Conservation (phyloP, 768 basidiomycete species). For the Naganishia kalamii region DNA sequence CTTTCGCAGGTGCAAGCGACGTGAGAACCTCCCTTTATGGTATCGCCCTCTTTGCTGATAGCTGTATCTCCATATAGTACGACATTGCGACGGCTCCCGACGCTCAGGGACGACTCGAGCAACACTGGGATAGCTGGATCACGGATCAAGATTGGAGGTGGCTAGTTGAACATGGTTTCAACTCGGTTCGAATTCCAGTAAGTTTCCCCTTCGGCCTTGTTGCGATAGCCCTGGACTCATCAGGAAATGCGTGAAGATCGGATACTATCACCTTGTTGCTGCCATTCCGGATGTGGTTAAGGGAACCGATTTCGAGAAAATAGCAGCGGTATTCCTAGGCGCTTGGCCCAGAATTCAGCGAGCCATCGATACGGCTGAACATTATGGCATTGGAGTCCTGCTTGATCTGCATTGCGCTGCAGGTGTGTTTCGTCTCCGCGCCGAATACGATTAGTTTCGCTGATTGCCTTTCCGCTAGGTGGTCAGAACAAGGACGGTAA, state of each 20-base stretch:
- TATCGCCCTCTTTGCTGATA: not conserved
- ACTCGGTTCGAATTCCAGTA: conserved; percentile 61
- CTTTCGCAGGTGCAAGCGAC: conserved; percentile 55
- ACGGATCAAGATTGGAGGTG: conserved; percentile 71
- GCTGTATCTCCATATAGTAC: not conserved
- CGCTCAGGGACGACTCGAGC: conserved; percentile 54
- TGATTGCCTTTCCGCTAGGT: conserved; percentile 53
- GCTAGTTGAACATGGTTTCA: conserved; percentile 56
- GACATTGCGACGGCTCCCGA: conserved; percentile 55
- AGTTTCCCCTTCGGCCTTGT: conserved; percentile 27
- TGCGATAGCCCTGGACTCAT: not conserved
- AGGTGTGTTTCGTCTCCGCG: conserved; percentile 46
- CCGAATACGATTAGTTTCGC: conserved; percentile 43
- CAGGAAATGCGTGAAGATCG: conserved; percentile 49
- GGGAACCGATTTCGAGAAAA: conserved; percentile 61
- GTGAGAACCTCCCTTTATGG: not conserved
- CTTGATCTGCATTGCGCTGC: conserved; percentile 78
- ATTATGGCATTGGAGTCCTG: conserved; percentile 69
- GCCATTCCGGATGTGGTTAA: conserved; percentile 67
- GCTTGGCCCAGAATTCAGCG: conserved; percentile 65
- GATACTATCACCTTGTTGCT: conserved; percentile 71
- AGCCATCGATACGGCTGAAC: conserved; percentile 56
- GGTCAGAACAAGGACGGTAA: conserved; percentile 42
- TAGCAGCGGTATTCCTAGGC: conserved; percentile 53
- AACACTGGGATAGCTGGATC: conserved; percentile 76